Conservation (phyloP, 257 asterid species). For the Petunia secreta region DNA sequence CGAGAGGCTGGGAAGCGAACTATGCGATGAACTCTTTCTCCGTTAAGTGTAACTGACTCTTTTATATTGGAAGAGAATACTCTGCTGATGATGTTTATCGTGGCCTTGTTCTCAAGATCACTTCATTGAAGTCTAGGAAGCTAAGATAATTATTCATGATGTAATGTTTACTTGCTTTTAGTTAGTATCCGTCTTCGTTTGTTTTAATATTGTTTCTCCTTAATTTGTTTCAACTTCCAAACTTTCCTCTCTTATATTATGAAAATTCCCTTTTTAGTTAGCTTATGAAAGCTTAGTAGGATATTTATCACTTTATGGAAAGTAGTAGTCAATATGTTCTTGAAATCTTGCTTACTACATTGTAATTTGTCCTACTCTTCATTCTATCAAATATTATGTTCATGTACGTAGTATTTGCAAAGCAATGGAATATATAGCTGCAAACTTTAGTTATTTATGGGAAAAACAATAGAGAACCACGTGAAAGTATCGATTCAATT, state of each 20-base stretch:
- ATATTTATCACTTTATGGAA: background rate
- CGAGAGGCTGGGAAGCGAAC: background rate
- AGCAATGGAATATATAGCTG: background rate
- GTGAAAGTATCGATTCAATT: background rate
- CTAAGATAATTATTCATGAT: background rate
- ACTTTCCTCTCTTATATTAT: no score
- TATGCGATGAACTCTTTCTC: slow-evolving; percentile 38
- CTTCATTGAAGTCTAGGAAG: slow-evolving; percentile 11
- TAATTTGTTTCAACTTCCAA: no score
- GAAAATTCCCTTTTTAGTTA: background rate
- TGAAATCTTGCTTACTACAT: no score
- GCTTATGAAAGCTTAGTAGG: background rate
- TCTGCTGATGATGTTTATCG: slow-evolving; percentile 40
- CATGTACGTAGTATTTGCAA: background rate
- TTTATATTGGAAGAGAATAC: slow-evolving; percentile 35
- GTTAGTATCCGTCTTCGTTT: background rate
- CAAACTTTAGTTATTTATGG: background rate
- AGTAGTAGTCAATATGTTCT: background rate
- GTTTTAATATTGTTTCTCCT: background rate
- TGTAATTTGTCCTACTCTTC: no score
- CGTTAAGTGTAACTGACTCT: slow-evolving; percentile 27
- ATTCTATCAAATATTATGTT: background rate
- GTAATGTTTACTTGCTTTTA: no score
- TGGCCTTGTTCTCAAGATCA: slow-evolving; percentile 38
- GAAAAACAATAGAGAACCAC: background rate